Percentiles rank a stretch among this genome's conserved stretches.
phyloP scores from a whole-genome alignment of 176 grass and related monocot genomes.

The Oryza australiensis region DNA sequence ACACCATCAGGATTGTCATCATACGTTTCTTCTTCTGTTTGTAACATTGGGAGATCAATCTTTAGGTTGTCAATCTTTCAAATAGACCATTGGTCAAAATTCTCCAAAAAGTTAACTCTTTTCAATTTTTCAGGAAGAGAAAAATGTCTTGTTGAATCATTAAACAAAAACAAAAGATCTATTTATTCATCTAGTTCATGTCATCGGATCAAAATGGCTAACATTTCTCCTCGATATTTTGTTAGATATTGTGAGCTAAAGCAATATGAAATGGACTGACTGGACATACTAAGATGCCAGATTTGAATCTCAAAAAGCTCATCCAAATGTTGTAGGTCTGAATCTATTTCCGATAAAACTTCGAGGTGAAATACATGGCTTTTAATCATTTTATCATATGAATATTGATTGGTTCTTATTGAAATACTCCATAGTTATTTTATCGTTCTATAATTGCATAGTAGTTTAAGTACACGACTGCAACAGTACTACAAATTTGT shows the following conservation, averaged over 20 bases:
- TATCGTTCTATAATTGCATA: background rate
- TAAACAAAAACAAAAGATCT: background rate
- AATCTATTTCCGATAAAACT: background rate
- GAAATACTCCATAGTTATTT: background rate
- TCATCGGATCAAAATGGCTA: background rate
- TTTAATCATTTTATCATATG: background rate
- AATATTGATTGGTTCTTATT: background rate
- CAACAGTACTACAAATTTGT: background rate
- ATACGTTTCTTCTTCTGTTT: background rate
- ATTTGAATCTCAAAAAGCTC: background rate
- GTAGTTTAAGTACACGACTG: conserved; percentile 1
- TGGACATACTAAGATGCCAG: background rate
- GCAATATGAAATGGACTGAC: conserved; percentile 1
- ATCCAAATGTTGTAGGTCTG: background rate
- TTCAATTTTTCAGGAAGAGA: background rate
- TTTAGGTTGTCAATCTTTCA: conserved; percentile 5
- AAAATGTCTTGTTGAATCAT: background rate
- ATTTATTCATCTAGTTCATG: background rate
- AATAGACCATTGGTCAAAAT: background rate
- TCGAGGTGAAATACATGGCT: background rate
- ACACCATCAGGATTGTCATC: background rate
- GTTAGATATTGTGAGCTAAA: background rate
- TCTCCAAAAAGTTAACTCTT: background rate
- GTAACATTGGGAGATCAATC: background rate
- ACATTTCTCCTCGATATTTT: background rate